Conservation (phyloP, 2,329 filamentous ascomycete species). For the Penicillium sp. region DNA sequence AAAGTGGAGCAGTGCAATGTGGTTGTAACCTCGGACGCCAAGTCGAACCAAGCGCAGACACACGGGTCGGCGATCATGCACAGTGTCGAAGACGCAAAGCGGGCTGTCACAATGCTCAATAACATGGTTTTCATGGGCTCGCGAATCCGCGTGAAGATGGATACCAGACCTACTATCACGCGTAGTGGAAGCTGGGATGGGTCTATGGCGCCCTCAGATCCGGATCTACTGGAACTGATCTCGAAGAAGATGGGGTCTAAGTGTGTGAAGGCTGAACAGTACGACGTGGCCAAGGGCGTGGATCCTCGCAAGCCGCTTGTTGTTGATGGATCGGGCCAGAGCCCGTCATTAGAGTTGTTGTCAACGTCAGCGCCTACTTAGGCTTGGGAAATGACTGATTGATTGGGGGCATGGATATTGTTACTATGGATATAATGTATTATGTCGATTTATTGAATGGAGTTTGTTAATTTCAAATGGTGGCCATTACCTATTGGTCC, state of each 20-base stretch:
- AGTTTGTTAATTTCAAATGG: background rate
- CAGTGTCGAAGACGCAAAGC: constrained; percentile 36
- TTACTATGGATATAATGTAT: constrained; percentile 10
- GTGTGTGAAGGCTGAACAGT: background rate
- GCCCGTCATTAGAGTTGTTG: constrained; percentile 13
- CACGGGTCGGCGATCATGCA: constrained; percentile 31
- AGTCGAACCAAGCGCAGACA: constrained; percentile 25
- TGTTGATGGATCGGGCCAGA: constrained; percentile 24
- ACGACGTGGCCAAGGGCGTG: background rate
- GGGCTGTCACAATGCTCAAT: constrained; percentile 35
- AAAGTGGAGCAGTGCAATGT: constrained; percentile 36
- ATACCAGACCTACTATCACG: constrained; percentile 20
- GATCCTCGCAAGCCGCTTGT: constrained; percentile 17
- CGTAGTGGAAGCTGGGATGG: constrained; percentile 16
- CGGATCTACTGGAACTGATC: background rate
- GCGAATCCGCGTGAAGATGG: constrained; percentile 35
- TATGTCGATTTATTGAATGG: constrained; percentile 3
- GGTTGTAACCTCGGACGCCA: constrained; percentile 21
- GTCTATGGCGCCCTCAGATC: constrained; percentile 3
- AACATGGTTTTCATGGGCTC: constrained; percentile 34
- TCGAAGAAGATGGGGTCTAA: background rate
- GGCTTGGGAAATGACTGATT: background rate
- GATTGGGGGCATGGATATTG: background rate
- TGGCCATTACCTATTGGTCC: no score
- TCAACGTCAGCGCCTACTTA: constrained; percentile 19